A percentile compares a stretch with the other conserved stretches of the same genome.
Evolutionary conservation across 805 yeast species (phyloP).

Genomic region (Candida nanaspora): DNA sequence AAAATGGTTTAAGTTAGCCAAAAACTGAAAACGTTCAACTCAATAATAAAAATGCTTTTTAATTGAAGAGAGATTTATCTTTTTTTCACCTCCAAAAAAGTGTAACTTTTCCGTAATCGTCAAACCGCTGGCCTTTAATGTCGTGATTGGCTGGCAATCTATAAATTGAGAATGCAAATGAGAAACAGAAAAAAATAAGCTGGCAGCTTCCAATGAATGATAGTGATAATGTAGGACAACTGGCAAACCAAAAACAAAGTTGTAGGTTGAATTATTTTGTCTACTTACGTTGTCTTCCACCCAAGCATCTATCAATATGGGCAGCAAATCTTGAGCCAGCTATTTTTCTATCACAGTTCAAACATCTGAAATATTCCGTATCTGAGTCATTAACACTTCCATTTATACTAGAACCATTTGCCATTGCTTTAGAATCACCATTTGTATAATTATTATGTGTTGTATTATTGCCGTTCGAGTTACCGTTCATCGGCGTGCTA

Average conservation of each 20-base stretch:
- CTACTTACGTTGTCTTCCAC: constrained; percentile 52
- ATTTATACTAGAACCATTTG: constrained; percentile 1
- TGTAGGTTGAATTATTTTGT: neutral
- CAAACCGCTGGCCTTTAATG: no score
- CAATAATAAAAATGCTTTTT: no score
- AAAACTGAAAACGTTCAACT: no score
- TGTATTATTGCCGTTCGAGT: neutral
- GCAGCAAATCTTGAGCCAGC: constrained; percentile 92
- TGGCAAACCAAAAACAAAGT: neutral
- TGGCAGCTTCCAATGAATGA: no score
- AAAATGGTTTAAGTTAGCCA: no score
- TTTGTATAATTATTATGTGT: constrained; percentile 2
- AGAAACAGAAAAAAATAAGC: no score
- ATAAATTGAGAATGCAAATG: no score
- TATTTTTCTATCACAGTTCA: constrained; percentile 75
- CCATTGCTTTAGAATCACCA: constrained; percentile 2
- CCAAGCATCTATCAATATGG: constrained; percentile 84
- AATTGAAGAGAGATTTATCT: no score
- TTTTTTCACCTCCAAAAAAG: no score
- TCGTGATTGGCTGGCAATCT: no score
- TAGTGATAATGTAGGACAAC: no score
- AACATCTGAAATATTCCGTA: constrained; percentile 63
- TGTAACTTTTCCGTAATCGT: no score
- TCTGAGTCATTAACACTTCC: constrained; percentile 3
- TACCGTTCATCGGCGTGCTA: neutral